Conservation (phyloP, 116 monocot species). For the Posidonia oceanica region DNA sequence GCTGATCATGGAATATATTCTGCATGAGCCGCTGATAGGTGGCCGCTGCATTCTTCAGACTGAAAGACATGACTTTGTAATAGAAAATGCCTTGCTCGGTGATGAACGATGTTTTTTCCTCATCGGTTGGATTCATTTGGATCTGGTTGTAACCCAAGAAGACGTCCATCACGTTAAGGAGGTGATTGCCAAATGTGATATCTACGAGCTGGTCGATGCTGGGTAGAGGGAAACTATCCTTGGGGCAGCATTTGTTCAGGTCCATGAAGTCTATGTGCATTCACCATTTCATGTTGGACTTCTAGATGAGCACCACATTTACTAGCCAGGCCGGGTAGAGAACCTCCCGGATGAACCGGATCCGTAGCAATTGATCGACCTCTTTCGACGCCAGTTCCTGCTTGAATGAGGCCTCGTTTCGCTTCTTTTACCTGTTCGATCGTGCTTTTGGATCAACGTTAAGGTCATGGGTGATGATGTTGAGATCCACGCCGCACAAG, state of each 20-base stretch:
- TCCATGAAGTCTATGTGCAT: not conserved
- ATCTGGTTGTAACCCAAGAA: not conserved
- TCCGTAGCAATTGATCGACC: too few relatives aligned
- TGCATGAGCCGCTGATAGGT: not conserved
- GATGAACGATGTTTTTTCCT: not conserved
- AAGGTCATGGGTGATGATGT: too few relatives aligned
- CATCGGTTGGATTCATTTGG: not conserved
- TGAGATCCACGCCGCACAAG: too few relatives aligned
- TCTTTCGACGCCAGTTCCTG: not conserved
- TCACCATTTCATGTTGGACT: not conserved
- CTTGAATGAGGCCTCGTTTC: not conserved
- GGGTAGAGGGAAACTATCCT: not conserved
- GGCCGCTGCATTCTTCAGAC: not conserved
- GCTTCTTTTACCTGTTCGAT: too few relatives aligned
- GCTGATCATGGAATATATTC: not conserved
- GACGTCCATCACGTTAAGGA: not conserved
- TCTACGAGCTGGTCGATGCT: not conserved
- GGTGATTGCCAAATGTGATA: not conserved
- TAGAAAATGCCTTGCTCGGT: not conserved
- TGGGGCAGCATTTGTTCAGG: not conserved
- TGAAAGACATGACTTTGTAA: not conserved
- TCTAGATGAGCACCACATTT: not conserved
- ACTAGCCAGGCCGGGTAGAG: not conserved
- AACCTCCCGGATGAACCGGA: not conserved
- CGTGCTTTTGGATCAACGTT: too few relatives aligned